Evolutionary conservation across 2,329 filamentous ascomycete genomes (phyloP).

Genomic region (Xylariaceae sp.): DNA sequence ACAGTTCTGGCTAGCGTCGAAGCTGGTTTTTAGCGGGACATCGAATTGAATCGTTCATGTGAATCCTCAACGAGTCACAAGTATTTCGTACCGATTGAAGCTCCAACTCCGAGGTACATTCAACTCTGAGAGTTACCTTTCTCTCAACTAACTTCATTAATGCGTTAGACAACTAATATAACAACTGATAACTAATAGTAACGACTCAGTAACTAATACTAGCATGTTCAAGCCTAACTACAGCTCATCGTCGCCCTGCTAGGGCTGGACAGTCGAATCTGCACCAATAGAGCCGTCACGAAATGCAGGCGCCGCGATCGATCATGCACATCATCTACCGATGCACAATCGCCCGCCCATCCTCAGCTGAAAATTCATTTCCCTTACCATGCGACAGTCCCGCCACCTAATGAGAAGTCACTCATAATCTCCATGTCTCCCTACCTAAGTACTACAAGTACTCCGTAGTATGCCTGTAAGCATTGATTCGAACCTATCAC

Average conservation of each 20-base stretch:
- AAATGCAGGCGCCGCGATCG: constrained; percentile 6
- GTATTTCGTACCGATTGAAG: no score
- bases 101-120: no score
- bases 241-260: not conserved
- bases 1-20: no score
- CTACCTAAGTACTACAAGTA: no score
- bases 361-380: constrained; percentile 8
- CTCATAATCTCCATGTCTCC: not conserved
- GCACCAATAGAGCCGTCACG: not conserved
- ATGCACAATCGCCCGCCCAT: not conserved
- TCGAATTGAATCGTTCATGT: no score
- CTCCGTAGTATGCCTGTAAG: not conserved
- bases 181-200: no score
- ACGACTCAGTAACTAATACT: no score
- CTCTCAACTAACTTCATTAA: no score
- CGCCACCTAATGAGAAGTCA: not conserved
- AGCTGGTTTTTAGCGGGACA: no score
- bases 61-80: no score
- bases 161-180: not conserved
- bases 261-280: not conserved
- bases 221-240: not conserved
- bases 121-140: no score
- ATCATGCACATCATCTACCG: constrained; percentile 16
- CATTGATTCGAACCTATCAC: not conserved
- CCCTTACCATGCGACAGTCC: not conserved